Conservation (phyloP, 2,329 filamentous ascomycete species). For the Sporothrix brunneoviolacea region DNA sequence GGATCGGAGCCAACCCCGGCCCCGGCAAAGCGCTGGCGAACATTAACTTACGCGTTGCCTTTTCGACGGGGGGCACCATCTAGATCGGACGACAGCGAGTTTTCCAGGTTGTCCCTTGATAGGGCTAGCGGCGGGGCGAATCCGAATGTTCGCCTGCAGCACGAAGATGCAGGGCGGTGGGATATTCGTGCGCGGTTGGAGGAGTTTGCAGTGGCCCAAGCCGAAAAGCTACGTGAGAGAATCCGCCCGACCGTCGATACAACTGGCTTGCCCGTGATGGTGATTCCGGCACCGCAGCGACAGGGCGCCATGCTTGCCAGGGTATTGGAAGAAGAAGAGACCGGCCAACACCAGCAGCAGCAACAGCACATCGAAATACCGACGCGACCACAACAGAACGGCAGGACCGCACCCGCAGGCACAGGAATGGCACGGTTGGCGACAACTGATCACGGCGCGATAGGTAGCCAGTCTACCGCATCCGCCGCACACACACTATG, state of each 20-base stretch:
- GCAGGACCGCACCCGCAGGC: neutral
- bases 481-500: neutral
- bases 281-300: constrained; percentile 57
- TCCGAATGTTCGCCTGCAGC: too few species aligned
- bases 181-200: constrained; percentile 52
- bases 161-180: constrained; percentile 35
- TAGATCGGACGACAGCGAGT: neutral
- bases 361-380: neutral
- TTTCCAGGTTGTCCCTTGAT: neutral
- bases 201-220: constrained; percentile 54
- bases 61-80: constrained; percentile 19
- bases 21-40: constrained; percentile 23
- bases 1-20: too few species aligned
- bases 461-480: neutral
- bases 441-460: neutral
- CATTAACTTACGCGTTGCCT: constrained; percentile 26
- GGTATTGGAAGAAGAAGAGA: constrained; percentile 48
- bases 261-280: constrained; percentile 49
- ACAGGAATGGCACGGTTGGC: neutral
- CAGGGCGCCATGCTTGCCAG: constrained; percentile 49
- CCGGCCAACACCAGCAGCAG: constrained; percentile 9
- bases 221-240: constrained; percentile 52
- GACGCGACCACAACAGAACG: neutral
- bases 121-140: too few species aligned
- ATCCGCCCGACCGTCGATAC: constrained; percentile 48